Evolutionary conservation across 768 basidiomycete genomes (phyloP).

Genomic region (Lactifluus rugatus): DNA sequence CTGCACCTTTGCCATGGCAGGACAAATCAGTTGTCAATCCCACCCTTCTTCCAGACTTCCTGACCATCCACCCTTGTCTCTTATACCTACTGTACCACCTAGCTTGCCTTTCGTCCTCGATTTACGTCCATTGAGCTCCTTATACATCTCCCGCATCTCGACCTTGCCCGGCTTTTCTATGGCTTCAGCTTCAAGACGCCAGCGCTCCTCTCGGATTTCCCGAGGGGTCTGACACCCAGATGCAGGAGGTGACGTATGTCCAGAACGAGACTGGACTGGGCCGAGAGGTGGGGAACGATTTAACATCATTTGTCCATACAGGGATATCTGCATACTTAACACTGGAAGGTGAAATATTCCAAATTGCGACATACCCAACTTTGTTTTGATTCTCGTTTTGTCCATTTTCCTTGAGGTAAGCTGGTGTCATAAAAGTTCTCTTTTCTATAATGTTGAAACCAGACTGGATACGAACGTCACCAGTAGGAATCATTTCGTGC

Average conservation of each 20-base stretch:
- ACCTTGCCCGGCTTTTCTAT: constrained; percentile 55
- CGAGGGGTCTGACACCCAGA: constrained; percentile 71
- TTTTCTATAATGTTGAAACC: constrained; percentile 88
- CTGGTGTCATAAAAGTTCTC: constrained; percentile 79
- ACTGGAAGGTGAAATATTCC: neutral
- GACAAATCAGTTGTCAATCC: neutral
- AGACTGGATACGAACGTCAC: constrained; percentile 43
- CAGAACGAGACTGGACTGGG: constrained; percentile 31
- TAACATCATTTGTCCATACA: constrained; percentile 11
- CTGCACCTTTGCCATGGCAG: too few species aligned
- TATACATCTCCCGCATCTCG: constrained; percentile 89
- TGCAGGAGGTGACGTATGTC: constrained; percentile 37
- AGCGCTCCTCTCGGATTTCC: constrained; percentile 70
- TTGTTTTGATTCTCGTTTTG: constrained; percentile 87
- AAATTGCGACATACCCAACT: constrained; percentile 54
- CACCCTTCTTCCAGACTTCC: constrained; percentile 29
- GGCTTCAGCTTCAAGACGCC: constrained; percentile 47
- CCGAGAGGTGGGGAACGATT: constrained; percentile 31
- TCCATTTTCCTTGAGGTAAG: constrained; percentile 80
- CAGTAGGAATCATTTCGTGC: neutral
- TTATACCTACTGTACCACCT: constrained; percentile 43
- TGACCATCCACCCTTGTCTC: constrained; percentile 76
- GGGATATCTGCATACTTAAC: neutral
- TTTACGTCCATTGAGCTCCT: constrained; percentile 82
- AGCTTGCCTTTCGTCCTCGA: constrained; percentile 64